Base-by-base conservation (phyloP, 192 early-diverging fungal species). In the Mortierella hygrophila region DNA sequence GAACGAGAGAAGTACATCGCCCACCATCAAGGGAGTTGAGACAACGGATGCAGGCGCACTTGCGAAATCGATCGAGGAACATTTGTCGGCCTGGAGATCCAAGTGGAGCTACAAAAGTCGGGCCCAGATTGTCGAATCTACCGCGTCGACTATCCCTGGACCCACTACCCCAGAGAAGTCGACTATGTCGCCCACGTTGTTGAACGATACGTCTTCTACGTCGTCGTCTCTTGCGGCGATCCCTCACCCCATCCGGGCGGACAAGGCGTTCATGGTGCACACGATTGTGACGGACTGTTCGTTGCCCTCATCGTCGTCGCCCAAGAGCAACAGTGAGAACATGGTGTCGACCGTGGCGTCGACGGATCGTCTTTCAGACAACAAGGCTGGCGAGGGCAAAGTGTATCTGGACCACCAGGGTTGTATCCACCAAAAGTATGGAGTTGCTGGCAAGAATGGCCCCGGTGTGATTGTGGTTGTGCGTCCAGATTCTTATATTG, bases 401-500 rank as follows among this genome's bases (percentile, higher is more conserved):
- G 5, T 86, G 0, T 86, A 81, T 52, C 47, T 77, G 75, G 84
- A 86, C 47, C 70, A 68, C 11, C 32, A 10, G 1, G 84, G 79
- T 1, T 35, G 49, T 10, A 9, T 81, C 18, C 84, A 86, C 18
- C 42, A 78, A 49, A 78, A 75, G 47, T 86, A 86, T 38, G 84
- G 84, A 9, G 76, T 86, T 8, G 75, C 4, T 21, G 70, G 29
- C 3, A 79, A 79, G 63, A 72, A 74, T 55, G 84, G 79, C 1
- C 70, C 79, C 3, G 84, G 84, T 3, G 26, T 71, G 0, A 80
- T 86, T 23, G 68, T 86, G 13, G 84, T 81, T 11, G 72, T 81
- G 5, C 54, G 79, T 47, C 84, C 84, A 1, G 84, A 86, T 77
- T 71, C 70, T 7, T 44, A 86, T 52, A 76, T 76, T 74, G 84